Percentiles rank a stretch among this genome's conserved stretches.
Conservation (phyloP, 1,139 yeast genomes). For the Sugiyamaella japonica region DNA sequence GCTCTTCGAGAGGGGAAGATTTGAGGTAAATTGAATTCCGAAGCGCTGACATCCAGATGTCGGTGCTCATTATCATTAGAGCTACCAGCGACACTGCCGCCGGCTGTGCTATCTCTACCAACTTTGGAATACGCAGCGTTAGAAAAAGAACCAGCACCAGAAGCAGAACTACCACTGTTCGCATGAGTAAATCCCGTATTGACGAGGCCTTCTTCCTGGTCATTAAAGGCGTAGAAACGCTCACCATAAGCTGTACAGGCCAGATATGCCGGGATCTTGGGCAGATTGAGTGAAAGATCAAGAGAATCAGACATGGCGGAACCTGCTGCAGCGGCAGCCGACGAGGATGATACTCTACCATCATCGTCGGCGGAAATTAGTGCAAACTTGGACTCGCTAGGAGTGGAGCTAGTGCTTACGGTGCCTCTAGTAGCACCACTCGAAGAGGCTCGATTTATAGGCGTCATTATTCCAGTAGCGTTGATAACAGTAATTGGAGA, state of each 20-base stretch:
- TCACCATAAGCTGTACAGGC: slow-evolving; percentile 35
- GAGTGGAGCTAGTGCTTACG: background rate
- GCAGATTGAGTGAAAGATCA: background rate
- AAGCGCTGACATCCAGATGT: slow-evolving; percentile 9
- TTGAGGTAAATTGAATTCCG: slow-evolving; percentile 28
- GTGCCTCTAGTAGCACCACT: slow-evolving; percentile 1
- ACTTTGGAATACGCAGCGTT: background rate
- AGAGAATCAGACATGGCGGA: slow-evolving; percentile 4
- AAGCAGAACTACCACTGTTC: background rate
- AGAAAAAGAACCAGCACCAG: background rate
- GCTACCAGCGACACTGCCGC: background rate
- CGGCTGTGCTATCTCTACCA: background rate
- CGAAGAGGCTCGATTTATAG: slow-evolving; percentile 17
- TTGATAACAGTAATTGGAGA: slow-evolving; percentile 17
- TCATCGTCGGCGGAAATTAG: background rate
- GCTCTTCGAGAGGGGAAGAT: slow-evolving; percentile 32
- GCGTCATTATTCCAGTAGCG: slow-evolving; percentile 23
- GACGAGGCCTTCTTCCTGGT: background rate
- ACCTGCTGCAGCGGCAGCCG: background rate
- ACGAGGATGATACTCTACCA: background rate
- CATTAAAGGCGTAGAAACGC: slow-evolving; percentile 23
- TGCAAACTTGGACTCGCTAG: background rate
- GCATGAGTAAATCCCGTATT: background rate
- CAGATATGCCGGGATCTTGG: slow-evolving; percentile 31
- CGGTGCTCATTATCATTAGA: slow-evolving; percentile 2